A percentile compares a stretch with the other conserved stretches of the same genome.
These are phyloP conservation scores for Globisporangium nodosum DNA, from an alignment of 352 stramenopile species.

Conservation along the genomic window DNA sequence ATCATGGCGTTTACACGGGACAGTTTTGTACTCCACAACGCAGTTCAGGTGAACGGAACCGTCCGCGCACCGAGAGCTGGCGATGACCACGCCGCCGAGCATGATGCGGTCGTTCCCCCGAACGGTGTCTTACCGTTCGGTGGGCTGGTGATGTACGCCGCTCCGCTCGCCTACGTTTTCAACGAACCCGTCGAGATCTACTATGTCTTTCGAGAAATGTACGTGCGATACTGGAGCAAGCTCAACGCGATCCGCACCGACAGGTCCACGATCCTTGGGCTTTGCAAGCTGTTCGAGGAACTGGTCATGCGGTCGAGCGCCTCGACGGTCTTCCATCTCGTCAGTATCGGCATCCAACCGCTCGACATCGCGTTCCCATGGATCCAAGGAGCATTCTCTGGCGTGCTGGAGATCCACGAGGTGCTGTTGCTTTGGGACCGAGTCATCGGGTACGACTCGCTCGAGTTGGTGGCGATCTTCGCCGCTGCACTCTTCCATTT, in stretches of 20 bases:
- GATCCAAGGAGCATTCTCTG: constrained; percentile 75
- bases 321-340: constrained; percentile 49
- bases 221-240: constrained; percentile 73
- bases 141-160: constrained; percentile 66
- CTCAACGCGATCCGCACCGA: constrained; percentile 60
- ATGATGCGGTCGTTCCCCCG: constrained; percentile 30
- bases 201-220: constrained; percentile 75
- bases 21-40: constrained; percentile 31
- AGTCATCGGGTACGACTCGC: constrained; percentile 60
- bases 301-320: constrained; percentile 46
- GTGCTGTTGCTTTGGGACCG: constrained; percentile 78
- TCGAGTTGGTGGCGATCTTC: constrained; percentile 63
- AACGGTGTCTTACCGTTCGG: constrained; percentile 71
- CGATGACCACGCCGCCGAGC: not conserved
- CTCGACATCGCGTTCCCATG: constrained; percentile 75
- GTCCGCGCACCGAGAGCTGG: constrained; percentile 14
- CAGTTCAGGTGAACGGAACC: constrained; percentile 44
- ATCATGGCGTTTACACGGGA: constrained; percentile 74
- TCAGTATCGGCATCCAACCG: constrained; percentile 50
- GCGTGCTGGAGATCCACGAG: constrained; percentile 68
- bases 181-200: constrained; percentile 61
- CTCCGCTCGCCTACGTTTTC: constrained; percentile 68
- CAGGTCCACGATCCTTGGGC: constrained; percentile 45
- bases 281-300: constrained; percentile 76
- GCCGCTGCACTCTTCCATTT: constrained; percentile 73